phyloP scores from a whole-genome alignment of 116 monocot species.

The Phalaenopsis hybrid region DNA sequence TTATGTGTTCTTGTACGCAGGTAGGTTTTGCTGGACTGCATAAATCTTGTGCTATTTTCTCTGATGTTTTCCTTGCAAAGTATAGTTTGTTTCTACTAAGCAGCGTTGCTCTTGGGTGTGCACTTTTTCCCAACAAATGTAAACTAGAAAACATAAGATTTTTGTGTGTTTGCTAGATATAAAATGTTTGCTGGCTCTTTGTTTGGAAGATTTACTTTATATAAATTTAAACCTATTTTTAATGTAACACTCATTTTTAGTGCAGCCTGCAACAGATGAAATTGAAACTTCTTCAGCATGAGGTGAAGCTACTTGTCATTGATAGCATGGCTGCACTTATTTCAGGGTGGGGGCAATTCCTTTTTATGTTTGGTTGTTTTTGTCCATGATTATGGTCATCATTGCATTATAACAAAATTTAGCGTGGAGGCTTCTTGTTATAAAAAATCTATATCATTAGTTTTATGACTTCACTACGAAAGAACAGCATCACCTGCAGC shows the following conservation, averaged over 20 bases:
- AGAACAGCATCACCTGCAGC: not conserved
- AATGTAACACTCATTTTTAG: constrained; percentile 8
- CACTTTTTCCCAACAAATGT: not conserved
- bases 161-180: not conserved
- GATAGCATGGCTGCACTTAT: constrained; percentile 86
- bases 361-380: not conserved
- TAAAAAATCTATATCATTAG: not conserved
- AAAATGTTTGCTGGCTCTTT: not conserved
- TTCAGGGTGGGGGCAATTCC: constrained; percentile 31
- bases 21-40: too few species aligned
- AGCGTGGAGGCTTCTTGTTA: not conserved
- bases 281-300: constrained; percentile 56
- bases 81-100: too few species aligned
- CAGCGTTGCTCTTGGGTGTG: too few species aligned
- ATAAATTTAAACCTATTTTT: not conserved
- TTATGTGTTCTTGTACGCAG: too few species aligned
- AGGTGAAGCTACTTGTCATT: constrained; percentile 79
- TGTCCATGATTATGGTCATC: not conserved
- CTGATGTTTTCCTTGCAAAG: too few species aligned
- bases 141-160: not conserved
- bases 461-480: not conserved
- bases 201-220: not conserved
- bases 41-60: too few species aligned
- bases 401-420: not conserved
- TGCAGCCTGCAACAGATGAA: constrained; percentile 79